These are phyloP conservation scores for Botryosphaeria dothidea DNA, from an alignment of 2,329 filamentous ascomycete genomes.

Conservation along the genomic window DNA sequence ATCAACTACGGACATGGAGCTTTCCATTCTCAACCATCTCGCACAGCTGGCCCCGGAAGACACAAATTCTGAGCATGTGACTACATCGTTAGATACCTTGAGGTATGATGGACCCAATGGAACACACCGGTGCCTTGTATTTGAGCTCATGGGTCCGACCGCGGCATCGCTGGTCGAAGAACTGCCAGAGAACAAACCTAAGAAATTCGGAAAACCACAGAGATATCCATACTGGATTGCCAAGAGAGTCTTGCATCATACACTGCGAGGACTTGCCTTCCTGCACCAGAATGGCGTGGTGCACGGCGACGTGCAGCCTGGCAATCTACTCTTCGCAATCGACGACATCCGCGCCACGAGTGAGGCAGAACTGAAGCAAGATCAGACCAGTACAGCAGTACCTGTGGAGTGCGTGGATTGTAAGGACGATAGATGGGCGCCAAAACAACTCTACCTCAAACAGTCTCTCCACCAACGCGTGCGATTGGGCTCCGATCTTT, in stretches of 20 bases:
- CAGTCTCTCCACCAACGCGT: neutral
- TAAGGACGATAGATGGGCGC: neutral
- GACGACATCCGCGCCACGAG: neutral
- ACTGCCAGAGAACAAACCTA: neutral
- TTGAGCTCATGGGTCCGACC: neutral
- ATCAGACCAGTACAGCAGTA: neutral
- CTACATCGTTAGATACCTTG: neutral
- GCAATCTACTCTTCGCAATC: neutral
- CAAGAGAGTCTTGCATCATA: neutral
- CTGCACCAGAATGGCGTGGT: neutral
- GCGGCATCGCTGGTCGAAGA: neutral
- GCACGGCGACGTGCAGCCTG: neutral
- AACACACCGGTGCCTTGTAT: neutral
- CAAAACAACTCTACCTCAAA: neutral
- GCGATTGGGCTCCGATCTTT: neutral
- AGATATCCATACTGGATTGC: neutral
- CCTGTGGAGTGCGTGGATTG: neutral
- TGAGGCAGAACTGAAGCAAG: neutral
- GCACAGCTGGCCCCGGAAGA: neutral
- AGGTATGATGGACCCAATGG: neutral
- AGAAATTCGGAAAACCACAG: neutral
- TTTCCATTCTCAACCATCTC: neutral
- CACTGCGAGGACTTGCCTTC: neutral
- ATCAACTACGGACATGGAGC: neutral
- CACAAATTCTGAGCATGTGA: neutral